A percentile compares a stretch with the other conserved stretches of the same genome.
phyloP scores from a whole-genome alignment of 805 yeast genomes.

The Helenozyma rhizophorensis region DNA sequence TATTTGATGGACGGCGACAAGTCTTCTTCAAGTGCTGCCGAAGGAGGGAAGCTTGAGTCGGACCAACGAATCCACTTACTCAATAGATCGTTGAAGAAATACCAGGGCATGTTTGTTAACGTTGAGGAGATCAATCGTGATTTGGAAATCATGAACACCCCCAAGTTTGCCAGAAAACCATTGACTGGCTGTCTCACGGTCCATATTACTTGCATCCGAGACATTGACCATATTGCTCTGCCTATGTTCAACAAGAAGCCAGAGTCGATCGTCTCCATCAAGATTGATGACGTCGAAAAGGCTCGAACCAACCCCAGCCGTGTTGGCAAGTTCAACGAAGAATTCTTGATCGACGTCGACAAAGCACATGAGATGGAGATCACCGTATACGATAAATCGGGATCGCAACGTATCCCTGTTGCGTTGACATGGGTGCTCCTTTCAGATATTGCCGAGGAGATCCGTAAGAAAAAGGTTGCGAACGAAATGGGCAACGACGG shows the following conservation, averaged over 20 bases:
- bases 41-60: constrained; percentile 79
- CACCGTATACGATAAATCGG: constrained; percentile 77
- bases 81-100: constrained; percentile 78
- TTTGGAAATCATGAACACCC: constrained; percentile 61
- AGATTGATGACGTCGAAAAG: constrained; percentile 83
- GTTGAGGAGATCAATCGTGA: constrained; percentile 64
- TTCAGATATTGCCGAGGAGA: constrained; percentile 90
- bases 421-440: constrained; percentile 89
- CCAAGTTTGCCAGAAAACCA: constrained; percentile 76
- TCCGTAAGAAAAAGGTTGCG: constrained; percentile 78
- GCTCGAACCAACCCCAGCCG: constrained; percentile 73
- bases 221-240: constrained; percentile 88
- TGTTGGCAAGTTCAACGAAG: constrained; percentile 79
- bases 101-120: constrained; percentile 81
- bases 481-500: constrained; percentile 68
- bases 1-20: constrained; percentile 91
- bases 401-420: constrained; percentile 70
- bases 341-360: constrained; percentile 73
- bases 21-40: constrained; percentile 80
- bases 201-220: constrained; percentile 72
- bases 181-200: constrained; percentile 75
- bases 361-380: constrained; percentile 91
- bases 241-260: constrained; percentile 75
- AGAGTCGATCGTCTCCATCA: constrained; percentile 71
- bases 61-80: constrained; percentile 80